A percentile compares a stretch with the other conserved stretches of the same genome.
Conservation (phyloP, 495 filamentous ascomycete genomes). For the Podospora pseudopauciseta region DNA sequence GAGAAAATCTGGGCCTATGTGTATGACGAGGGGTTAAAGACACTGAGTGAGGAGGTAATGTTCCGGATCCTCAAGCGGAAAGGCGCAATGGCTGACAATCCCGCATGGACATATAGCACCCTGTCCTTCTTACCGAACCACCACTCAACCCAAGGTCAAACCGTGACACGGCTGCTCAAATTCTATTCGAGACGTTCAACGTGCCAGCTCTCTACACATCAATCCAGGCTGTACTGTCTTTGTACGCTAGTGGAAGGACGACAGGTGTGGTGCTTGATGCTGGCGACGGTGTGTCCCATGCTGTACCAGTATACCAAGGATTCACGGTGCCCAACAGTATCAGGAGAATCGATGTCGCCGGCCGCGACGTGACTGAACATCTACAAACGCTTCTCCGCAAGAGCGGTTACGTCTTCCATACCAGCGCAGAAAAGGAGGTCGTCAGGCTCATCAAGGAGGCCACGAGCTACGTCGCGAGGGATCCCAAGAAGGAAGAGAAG, state of each 20-base stretch:
- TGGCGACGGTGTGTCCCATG: slow-evolving; percentile 95
- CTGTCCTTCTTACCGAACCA: slow-evolving; percentile 93
- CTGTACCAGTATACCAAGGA: slow-evolving; percentile 95
- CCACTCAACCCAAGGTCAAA: slow-evolving; percentile 95
- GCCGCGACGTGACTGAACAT: slow-evolving; percentile 96
- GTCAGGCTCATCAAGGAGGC: slow-evolving; percentile 97
- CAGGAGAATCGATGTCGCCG: slow-evolving; percentile 91
- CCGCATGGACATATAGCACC: slow-evolving; percentile 56
- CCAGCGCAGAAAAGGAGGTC: slow-evolving; percentile 96
- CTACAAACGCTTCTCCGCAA: slow-evolving; percentile 89
- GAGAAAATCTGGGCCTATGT: slow-evolving; percentile 92
- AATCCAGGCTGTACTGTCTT: slow-evolving; percentile 92
- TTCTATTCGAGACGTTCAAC: slow-evolving; percentile 99
- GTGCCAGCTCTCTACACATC: slow-evolving; percentile 94
- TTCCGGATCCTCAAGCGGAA: slow-evolving; percentile 1
- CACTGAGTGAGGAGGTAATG: slow-evolving; percentile 86
- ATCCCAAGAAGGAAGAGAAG: slow-evolving; percentile 92
- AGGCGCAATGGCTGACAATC: background rate
- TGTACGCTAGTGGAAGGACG: slow-evolving; percentile 94
- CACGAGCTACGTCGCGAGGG: slow-evolving; percentile 82
- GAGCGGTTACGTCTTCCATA: slow-evolving; percentile 91
- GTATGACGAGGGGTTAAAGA: slow-evolving; percentile 71
- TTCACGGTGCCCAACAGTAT: slow-evolving; percentile 96
- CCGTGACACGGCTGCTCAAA: slow-evolving; percentile 93
- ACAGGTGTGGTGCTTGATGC: slow-evolving; percentile 95